Evolutionary conservation across 192 early-diverging fungal genomes (phyloP), one percentile per base, ranked within the genome.

Genomic region (Rhizoclosmatium globosum): DNA sequence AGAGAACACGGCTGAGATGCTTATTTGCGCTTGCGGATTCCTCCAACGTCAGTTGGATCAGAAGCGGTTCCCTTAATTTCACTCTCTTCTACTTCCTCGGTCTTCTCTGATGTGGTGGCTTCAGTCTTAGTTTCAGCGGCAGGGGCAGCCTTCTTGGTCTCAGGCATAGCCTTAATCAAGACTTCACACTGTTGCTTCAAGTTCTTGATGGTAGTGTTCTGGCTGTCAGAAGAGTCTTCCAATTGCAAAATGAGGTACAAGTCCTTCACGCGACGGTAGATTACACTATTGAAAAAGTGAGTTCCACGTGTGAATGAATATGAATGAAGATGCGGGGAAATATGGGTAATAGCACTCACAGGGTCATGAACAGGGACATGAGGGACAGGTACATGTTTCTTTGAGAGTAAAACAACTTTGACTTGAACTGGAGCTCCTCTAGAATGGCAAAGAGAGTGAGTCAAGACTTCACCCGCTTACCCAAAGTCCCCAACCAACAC

Each of bases 351-450:
- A 65, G 11, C 21, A 47, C 86, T 70, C 64, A 87, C 86, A 86
- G 44, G 31, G 86, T 75, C 83, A 88, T 85, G 57, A 88, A 86
- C 44, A 88, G 79, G 4, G 85, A 76, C 73, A 84, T 87, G 23
- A 88, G 83, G 15, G 78, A 81, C 38, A 88, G 73, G 68, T 88
- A 88, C 64, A 88, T 79, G 71, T 88, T 88, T 7, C 87, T 62
- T 67, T 88, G 87, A 2, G 82, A 78, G 76, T 88, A 88, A 68
- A 88, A 86, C 74, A 77, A 64, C 60, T 83, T 83, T 1, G 72
- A 62, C 59, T 83, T 82, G 69, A 64, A 74, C 62, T 77, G 70
- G 9, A 82, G 62, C 31, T 82, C 81, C 81, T 82, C 78, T 74
- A 60, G 17, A 39, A 43, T n/a, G 0, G 45, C n/a, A 79, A 38